A percentile compares a stretch with the other conserved stretches of the same genome.
These are phyloP conservation scores for Clonostachys rhizophaga DNA, from an alignment of 2,329 filamentous ascomycete species.

Conservation along the genomic window DNA sequence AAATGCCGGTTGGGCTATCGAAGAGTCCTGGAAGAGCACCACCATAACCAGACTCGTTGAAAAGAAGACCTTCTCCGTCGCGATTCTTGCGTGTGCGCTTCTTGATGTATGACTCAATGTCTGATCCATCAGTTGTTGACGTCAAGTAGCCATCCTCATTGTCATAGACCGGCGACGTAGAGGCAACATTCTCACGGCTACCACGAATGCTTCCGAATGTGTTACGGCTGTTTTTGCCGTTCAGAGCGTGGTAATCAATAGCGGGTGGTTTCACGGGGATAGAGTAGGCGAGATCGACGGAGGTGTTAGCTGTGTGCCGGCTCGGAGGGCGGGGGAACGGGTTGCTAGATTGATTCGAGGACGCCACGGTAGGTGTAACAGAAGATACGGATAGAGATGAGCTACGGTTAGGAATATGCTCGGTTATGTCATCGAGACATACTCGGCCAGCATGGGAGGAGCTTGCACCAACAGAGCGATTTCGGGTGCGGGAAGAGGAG, in stretches of 20 bases:
- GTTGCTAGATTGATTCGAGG: conserved; percentile 34
- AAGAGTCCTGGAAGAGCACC: conserved; percentile 12
- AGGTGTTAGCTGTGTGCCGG: conserved; percentile 39
- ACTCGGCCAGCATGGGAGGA: conserved; percentile 5
- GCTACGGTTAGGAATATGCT: conserved; percentile 18
- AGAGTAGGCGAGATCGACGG: conserved; percentile 27
- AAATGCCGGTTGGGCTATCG: conserved; percentile 1
- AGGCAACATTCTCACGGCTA: neutral
- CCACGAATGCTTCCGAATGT: neutral
- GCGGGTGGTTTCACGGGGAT: neutral
- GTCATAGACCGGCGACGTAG: neutral
- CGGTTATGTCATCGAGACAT: conserved; percentile 25
- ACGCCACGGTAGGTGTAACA: conserved; percentile 27
- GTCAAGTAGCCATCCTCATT: conserved; percentile 8
- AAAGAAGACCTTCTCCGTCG: conserved; percentile 13
- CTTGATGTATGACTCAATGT: conserved; percentile 16
- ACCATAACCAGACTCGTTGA: conserved; percentile 15
- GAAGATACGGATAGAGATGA: conserved; percentile 18
- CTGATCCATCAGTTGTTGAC: conserved; percentile 17
- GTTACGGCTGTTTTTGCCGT: conserved; percentile 4
- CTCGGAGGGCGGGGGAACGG: conserved; percentile 30
- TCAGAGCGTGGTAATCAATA: neutral
- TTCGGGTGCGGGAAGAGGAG: conserved; percentile 7
- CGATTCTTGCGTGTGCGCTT: conserved; percentile 6
- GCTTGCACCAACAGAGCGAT: conserved; percentile 11